phyloP scores from a whole-genome alignment of 768 basidiomycete genomes.

The Porpolomopsis calyptriformis region DNA sequence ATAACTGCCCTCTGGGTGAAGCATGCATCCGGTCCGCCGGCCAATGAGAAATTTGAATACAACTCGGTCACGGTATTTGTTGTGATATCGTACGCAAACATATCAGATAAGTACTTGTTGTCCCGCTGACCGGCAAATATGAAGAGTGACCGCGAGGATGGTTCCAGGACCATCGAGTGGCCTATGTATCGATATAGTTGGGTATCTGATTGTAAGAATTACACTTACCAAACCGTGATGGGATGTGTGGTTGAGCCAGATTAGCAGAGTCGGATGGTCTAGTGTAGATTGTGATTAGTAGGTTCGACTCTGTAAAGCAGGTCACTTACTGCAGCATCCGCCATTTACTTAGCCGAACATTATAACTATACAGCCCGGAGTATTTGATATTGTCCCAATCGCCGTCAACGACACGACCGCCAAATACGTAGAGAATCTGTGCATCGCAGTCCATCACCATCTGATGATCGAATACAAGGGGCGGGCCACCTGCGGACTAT shows the following conservation, averaged over 20 bases:
- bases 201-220: neutral
- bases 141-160: slow-evolving; percentile 44
- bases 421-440: slow-evolving; percentile 66
- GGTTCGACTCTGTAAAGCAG: neutral
- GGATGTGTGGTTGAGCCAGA: slow-evolving; percentile 33
- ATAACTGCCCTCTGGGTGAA: slow-evolving; percentile 70
- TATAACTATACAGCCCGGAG: slow-evolving; percentile 66
- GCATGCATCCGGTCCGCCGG: slow-evolving; percentile 59
- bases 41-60: slow-evolving; percentile 47
- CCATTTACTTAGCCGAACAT: slow-evolving; percentile 58
- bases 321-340: slow-evolving; percentile 48
- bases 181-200: slow-evolving; percentile 27
- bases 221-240: slow-evolving; percentile 49
- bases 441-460: slow-evolving; percentile 65
- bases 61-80: slow-evolving; percentile 49
- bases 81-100: slow-evolving; percentile 61
- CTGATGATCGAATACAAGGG: slow-evolving; percentile 70
- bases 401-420: slow-evolving; percentile 62
- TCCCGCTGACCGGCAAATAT: slow-evolving; percentile 69
- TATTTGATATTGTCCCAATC: slow-evolving; percentile 51
- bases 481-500: slow-evolving; percentile 58
- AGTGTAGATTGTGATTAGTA: slow-evolving; percentile 8
- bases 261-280: slow-evolving; percentile 20
- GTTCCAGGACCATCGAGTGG: slow-evolving; percentile 75
- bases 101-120: slow-evolving; percentile 59